Percentiles rank a stretch among this genome's conserved stretches.
These are phyloP conservation scores for Croton laevigatus DNA, from an alignment of 441 rosid genomes.

Conservation along the genomic window DNA sequence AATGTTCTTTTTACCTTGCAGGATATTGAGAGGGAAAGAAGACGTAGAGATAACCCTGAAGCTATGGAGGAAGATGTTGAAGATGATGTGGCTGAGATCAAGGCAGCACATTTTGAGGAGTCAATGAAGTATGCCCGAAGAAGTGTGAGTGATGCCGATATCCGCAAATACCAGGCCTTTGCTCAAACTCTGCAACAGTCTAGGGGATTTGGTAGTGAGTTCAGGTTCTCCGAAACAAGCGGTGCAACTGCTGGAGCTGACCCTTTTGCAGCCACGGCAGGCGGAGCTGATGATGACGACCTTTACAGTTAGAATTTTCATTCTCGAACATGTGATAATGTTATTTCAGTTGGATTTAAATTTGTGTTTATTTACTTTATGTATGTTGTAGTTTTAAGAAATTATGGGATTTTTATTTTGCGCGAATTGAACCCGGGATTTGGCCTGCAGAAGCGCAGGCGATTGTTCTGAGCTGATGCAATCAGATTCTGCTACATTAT, in stretches of 20 bases:
- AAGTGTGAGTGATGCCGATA: constrained; percentile 76
- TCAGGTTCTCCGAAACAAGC: constrained; percentile 44
- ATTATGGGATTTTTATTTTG: background rate
- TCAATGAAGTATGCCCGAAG: constrained; percentile 73
- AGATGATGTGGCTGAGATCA: constrained; percentile 63
- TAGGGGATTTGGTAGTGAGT: constrained; percentile 62
- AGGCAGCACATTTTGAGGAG: constrained; percentile 71
- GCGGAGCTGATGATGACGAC: constrained; percentile 70
- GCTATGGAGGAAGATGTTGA: constrained; percentile 76
- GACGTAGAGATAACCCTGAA: constrained; percentile 53
- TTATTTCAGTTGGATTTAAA: background rate
- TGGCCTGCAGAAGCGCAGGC: background rate
- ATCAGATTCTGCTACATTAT: constrained; percentile 9
- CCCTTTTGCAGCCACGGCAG: constrained; percentile 68
- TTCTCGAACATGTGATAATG: background rate
- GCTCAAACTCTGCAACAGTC: constrained; percentile 80
- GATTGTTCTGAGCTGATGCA: background rate
- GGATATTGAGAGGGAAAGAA: constrained; percentile 73
- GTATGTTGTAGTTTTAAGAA: constrained; percentile 11
- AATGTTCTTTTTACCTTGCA: constrained; percentile 13
- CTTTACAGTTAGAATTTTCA: constrained; percentile 54
- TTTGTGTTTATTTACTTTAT: constrained; percentile 8
- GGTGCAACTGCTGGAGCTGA: constrained; percentile 42
- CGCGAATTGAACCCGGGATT: constrained; percentile 2
- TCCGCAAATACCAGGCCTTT: constrained; percentile 69